Evolutionary conservation across 345 rosid species (phyloP).

Genomic region (Aurinia saxatilis): DNA sequence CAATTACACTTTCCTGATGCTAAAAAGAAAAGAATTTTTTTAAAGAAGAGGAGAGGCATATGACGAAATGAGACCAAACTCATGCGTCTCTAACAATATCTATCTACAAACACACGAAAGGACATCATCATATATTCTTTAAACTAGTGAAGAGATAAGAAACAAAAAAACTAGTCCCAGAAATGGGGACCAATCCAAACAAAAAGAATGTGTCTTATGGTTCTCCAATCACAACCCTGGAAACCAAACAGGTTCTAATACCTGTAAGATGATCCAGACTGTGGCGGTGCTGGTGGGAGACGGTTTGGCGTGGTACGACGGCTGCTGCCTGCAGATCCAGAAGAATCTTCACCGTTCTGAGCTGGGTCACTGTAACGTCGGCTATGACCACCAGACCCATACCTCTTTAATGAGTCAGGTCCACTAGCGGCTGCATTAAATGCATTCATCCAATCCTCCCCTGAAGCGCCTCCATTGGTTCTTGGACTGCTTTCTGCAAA

Average conservation of each 20-base stretch:
- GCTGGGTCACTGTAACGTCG: constrained; percentile 46
- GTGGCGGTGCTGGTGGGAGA: constrained; percentile 84
- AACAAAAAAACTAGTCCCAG: constrained; percentile 11
- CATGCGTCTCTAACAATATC: constrained; percentile 11
- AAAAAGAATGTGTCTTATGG: not conserved
- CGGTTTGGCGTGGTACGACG: constrained; percentile 85
- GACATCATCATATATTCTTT: constrained; percentile 15
- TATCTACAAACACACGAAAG: constrained; percentile 27
- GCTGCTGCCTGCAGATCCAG: constrained; percentile 40
- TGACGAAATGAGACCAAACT: constrained; percentile 5
- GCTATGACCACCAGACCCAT: constrained; percentile 53
- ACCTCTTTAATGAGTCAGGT: constrained; percentile 35
- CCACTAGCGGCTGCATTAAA: constrained; percentile 80
- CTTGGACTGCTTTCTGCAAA: constrained; percentile 82
- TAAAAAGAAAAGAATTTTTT: not conserved
- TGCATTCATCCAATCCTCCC: constrained; percentile 91
- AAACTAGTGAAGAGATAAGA: constrained; percentile 2
- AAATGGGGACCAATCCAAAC: constrained; percentile 21
- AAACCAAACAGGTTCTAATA: constrained; percentile 30
- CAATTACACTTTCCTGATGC: not conserved
- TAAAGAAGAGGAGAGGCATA: too few relatives aligned
- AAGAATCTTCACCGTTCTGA: constrained; percentile 60
- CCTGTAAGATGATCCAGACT: constrained; percentile 44
- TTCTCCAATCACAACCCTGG: constrained; percentile 9
- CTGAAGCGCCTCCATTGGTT: constrained; percentile 43